These are phyloP conservation scores for Brassica balearica DNA, from an alignment of 441 rosid species.

Conservation along the genomic window DNA sequence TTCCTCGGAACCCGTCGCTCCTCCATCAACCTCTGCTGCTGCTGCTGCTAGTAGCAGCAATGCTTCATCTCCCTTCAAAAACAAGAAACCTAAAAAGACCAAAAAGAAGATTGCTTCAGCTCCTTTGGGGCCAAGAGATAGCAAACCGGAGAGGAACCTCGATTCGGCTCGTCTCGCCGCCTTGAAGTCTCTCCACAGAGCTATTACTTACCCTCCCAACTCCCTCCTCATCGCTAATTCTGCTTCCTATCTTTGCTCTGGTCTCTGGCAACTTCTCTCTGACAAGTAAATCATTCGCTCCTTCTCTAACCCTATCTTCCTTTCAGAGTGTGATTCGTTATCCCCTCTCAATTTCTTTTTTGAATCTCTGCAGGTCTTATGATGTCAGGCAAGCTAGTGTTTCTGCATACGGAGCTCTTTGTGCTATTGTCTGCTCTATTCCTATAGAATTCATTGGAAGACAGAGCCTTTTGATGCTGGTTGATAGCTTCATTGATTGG, in stretches of 20 bases:
- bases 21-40: conserved; percentile 31
- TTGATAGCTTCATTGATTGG: conserved; percentile 90
- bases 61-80: conserved; percentile 20
- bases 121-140: conserved; percentile 22
- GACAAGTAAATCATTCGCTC: conserved; percentile 62
- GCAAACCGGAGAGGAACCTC: conserved; percentile 49
- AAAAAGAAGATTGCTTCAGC: conserved; percentile 3
- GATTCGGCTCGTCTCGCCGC: conserved; percentile 79
- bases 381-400: conserved; percentile 83
- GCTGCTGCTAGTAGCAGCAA: conserved; percentile 5
- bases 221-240: conserved; percentile 86
- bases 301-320: background rate
- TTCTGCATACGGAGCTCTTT: conserved; percentile 83
- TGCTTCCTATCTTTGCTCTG: conserved; percentile 87
- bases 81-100: background rate
- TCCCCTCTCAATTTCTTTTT: conserved; percentile 6
- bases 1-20: conserved; percentile 36
- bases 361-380: conserved; percentile 62
- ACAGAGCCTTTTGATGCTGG: conserved; percentile 88
- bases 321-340: background rate
- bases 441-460: conserved; percentile 79
- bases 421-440: conserved; percentile 78
- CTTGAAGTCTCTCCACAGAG: conserved; percentile 86
- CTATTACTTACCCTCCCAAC: conserved; percentile 85
- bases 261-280: conserved; percentile 81